Conservation (phyloP, 805 yeast species). For the Candida silvatica region DNA sequence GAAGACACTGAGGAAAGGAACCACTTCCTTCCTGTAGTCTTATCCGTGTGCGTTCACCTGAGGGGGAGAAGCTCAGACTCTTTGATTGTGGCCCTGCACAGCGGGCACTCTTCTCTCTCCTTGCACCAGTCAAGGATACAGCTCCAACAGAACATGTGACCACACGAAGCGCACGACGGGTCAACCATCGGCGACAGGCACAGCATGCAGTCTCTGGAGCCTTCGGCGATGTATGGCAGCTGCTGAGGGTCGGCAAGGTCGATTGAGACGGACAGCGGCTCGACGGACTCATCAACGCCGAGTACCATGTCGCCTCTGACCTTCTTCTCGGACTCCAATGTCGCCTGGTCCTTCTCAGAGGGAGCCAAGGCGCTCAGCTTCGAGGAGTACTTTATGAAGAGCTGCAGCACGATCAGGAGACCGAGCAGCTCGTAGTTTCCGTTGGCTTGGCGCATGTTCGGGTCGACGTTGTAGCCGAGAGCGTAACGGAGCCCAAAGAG, state of each 20-base stretch:
- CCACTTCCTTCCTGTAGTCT: neutral
- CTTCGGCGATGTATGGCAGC: conserved; percentile 62
- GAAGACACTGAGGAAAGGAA: no score
- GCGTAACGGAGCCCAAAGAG: conserved; percentile 75
- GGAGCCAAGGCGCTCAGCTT: conserved; percentile 14
- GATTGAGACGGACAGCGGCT: conserved; percentile 15
- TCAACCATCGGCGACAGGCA: conserved; percentile 74
- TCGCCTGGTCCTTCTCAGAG: no score
- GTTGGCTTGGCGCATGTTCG: conserved; percentile 28
- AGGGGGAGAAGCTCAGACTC: conserved; percentile 58
- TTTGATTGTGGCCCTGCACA: conserved; percentile 67
- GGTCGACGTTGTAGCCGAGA: conserved; percentile 51
- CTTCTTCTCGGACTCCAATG: neutral
- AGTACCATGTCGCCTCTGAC: neutral
- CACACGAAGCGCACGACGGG: conserved; percentile 85
- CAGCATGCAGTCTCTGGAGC: conserved; percentile 72
- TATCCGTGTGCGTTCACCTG: conserved; percentile 20
- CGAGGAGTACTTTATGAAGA: conserved; percentile 33
- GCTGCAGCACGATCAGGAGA: conserved; percentile 45
- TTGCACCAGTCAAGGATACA: conserved; percentile 87
- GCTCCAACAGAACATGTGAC: conserved; percentile 89
- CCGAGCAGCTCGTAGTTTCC: conserved; percentile 77
- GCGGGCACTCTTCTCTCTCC: conserved; percentile 83
- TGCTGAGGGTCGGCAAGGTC: conserved; percentile 47
- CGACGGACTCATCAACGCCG: neutral